Conservation (phyloP, 2,329 filamentous ascomycete species). For the Stachybotrys elegans region DNA sequence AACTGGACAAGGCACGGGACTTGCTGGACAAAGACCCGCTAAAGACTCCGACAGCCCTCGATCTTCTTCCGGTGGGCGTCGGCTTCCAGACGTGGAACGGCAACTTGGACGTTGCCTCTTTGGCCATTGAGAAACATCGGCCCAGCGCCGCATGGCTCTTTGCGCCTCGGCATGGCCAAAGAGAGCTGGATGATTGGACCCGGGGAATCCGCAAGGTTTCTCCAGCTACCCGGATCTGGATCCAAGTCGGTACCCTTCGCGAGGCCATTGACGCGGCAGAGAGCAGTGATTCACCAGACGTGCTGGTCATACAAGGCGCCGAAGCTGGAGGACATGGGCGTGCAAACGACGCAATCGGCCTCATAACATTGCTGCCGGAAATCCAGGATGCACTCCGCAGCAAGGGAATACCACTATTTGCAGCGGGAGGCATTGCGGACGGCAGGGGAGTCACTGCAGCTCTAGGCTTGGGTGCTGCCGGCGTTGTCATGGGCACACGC, state of each 20-base stretch:
- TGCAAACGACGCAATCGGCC: conserved; percentile 34
- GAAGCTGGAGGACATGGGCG: conserved; percentile 52
- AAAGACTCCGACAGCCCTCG: conserved; percentile 4
- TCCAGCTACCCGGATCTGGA: conserved; percentile 42
- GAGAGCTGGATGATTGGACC: conserved; percentile 39
- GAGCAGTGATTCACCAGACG: conserved; percentile 34
- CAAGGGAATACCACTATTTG: conserved; percentile 37
- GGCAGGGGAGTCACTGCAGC: conserved; percentile 45
- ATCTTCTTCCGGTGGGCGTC: conserved; percentile 37
- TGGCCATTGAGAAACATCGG: conserved; percentile 21
- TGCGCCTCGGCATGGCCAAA: conserved; percentile 31
- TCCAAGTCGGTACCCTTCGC: conserved; percentile 43
- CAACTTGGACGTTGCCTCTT: conserved; percentile 24
- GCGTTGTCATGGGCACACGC: conserved; percentile 57
- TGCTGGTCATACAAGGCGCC: conserved; percentile 45
- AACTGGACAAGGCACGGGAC: conserved; percentile 23
- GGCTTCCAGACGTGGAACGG: conserved; percentile 42
- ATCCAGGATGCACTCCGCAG: conserved; percentile 33
- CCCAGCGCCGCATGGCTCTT: conserved; percentile 44
- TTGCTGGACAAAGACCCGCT: conserved; percentile 12
- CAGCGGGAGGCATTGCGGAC: conserved; percentile 49
- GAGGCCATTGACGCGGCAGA: conserved; percentile 39
- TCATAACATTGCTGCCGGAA: conserved; percentile 46
- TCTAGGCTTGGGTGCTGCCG: conserved; percentile 45
- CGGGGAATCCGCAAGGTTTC: conserved; percentile 32